Evolutionary conservation across 148 eudicot genomes (phyloP).

Genomic region (Vaccinium macrocarpon): DNA sequence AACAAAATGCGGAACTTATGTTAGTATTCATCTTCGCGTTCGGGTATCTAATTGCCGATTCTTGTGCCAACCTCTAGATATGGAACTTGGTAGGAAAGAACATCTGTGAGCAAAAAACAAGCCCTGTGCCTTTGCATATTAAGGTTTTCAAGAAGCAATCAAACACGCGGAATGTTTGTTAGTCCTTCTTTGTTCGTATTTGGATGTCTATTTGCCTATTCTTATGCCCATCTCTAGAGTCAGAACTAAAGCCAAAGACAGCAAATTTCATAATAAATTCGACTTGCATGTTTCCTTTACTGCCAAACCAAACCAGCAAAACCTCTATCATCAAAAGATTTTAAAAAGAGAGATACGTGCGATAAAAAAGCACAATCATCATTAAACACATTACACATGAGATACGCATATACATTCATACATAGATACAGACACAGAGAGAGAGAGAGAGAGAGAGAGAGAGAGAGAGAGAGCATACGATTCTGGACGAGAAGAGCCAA

Average conservation of each 20-base stretch:
- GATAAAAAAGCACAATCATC: background rate
- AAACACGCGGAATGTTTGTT: background rate
- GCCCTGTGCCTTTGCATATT: background rate
- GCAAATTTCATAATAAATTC: background rate
- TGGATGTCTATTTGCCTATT: background rate
- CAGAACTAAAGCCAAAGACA: background rate
- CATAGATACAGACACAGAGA: background rate
- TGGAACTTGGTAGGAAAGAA: background rate
- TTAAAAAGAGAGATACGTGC: background rate
- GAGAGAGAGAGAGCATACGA: slow-evolving; percentile 47
- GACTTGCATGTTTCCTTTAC: background rate
- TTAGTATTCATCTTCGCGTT: background rate
- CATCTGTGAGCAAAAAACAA: background rate
- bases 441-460: too few relatives aligned
- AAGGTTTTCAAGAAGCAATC: background rate
- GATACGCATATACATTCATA: background rate
- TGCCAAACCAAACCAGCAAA: slow-evolving; percentile 14
- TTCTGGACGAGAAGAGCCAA: slow-evolving; percentile 64
- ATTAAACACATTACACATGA: background rate
- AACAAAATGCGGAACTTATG: background rate
- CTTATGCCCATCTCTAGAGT: background rate
- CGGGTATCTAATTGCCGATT: background rate
- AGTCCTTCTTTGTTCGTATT: background rate
- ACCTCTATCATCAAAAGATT: background rate
- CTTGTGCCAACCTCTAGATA: background rate